A percentile compares a stretch with the other conserved stretches of the same genome.
These are phyloP conservation scores for Panaeolus papilionaceus DNA, from an alignment of 768 basidiomycete species.

Conservation along the genomic window DNA sequence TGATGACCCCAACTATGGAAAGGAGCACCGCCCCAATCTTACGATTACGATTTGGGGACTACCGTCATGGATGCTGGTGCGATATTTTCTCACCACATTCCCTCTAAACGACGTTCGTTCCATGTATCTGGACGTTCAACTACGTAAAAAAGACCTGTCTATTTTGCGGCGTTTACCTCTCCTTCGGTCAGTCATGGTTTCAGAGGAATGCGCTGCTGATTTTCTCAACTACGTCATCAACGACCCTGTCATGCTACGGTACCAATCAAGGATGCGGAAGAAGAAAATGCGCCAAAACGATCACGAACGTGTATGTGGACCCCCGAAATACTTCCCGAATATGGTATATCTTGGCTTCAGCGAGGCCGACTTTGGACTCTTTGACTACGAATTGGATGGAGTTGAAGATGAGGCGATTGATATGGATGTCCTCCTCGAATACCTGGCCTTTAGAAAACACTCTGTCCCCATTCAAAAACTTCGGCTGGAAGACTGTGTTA, in stretches of 20 bases:
- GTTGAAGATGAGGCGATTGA: slow-evolving; percentile 7
- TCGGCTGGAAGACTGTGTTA: not conserved
- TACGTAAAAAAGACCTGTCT: not conserved
- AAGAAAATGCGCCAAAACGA: not conserved
- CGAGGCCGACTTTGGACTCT: not conserved
- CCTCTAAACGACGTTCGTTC: not conserved
- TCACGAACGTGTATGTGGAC: not conserved
- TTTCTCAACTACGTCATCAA: not conserved
- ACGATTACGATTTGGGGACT: not conserved
- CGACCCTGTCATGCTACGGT: not conserved
- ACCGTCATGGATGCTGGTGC: not conserved
- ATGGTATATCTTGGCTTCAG: not conserved
- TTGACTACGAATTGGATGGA: not conserved
- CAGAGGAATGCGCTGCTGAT: not conserved
- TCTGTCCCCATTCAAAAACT: not conserved
- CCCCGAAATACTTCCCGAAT: not conserved
- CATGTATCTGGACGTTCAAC: not conserved
- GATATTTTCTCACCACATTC: not conserved
- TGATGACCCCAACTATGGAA: not conserved
- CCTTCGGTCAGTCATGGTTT: not conserved
- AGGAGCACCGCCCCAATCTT: not conserved
- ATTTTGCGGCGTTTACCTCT: not conserved
- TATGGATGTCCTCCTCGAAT: not conserved
- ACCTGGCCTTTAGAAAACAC: not conserved
- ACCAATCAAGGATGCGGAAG: not conserved